Conservation (phyloP, 768 basidiomycete genomes). For the Mrakia gelida region DNA sequence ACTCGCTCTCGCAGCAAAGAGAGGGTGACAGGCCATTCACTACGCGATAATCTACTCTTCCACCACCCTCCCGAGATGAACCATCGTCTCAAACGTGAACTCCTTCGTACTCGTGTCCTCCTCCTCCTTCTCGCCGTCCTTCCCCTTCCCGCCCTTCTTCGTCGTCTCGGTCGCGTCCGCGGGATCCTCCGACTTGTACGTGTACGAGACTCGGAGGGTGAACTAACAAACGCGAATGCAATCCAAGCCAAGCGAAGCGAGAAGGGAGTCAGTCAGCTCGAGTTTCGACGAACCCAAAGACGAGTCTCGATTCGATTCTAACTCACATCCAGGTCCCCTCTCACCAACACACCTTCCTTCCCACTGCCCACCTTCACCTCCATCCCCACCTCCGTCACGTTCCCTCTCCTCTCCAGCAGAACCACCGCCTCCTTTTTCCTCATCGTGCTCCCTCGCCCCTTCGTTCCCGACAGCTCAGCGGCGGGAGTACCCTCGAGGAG, state of each 20-base stretch:
- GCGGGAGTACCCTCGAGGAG: conserved; percentile 47
- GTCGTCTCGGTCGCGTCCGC: not conserved
- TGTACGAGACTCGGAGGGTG: conserved; percentile 89
- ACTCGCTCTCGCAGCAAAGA: not conserved
- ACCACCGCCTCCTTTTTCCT: conserved; percentile 51
- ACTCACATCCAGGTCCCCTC: conserved; percentile 66
- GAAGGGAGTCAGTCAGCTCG: not conserved
- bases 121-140: not conserved
- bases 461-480: conserved; percentile 41
- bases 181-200: conserved; percentile 75
- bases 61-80: conserved; percentile 66
- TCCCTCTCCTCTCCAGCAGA: conserved; percentile 76
- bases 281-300: not conserved
- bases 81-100: conserved; percentile 81
- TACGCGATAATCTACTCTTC: not conserved
- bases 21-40: not conserved
- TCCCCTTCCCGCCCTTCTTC: not conserved
- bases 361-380: conserved; percentile 71
- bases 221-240: conserved; percentile 54
- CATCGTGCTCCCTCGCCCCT: conserved; percentile 51
- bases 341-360: conserved; percentile 54
- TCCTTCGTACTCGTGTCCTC: conserved; percentile 50
- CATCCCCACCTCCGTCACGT: conserved; percentile 80
- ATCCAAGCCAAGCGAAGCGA: not conserved
- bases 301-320: not conserved